A percentile compares a stretch with the other conserved stretches of the same genome.
phyloP scores from a whole-genome alignment of 371 early-diverging fungal species.

The Actinomortierella wolfii region DNA sequence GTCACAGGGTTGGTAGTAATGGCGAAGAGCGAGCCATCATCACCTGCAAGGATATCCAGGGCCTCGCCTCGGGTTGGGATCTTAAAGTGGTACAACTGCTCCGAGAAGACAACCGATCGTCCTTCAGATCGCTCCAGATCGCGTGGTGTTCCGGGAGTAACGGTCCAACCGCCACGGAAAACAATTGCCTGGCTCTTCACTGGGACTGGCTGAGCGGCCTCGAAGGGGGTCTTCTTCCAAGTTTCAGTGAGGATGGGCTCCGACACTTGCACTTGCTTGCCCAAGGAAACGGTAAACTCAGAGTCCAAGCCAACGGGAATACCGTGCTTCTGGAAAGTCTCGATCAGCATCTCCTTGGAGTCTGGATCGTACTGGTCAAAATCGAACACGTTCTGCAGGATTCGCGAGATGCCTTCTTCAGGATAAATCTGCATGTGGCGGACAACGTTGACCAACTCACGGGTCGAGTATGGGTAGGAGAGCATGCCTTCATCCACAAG shows the following conservation, averaged over 20 bases:
- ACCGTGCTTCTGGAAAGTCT: constrained; percentile 79
- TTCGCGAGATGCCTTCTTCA: constrained; percentile 73
- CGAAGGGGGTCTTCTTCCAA: constrained; percentile 55
- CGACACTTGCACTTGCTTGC: constrained; percentile 56
- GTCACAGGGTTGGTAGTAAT: constrained; percentile 75
- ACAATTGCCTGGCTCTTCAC: constrained; percentile 48
- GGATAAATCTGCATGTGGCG: constrained; percentile 79
- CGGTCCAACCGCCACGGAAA: constrained; percentile 64
- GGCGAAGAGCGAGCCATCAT: constrained; percentile 56
- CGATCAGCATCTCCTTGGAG: constrained; percentile 68
- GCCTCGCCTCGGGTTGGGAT: constrained; percentile 76
- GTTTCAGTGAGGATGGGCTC: constrained; percentile 61
- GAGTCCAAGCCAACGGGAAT: constrained; percentile 79
- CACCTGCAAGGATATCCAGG: constrained; percentile 63
- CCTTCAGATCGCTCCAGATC: constrained; percentile 75
- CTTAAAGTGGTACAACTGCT: constrained; percentile 72
- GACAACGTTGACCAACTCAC: constrained; percentile 84
- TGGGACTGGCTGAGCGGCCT: constrained; percentile 34
- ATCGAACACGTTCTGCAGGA: constrained; percentile 84
- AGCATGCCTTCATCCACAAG: constrained; percentile 81
- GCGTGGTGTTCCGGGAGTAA: constrained; percentile 58
- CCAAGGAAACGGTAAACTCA: constrained; percentile 70
- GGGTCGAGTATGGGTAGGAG: constrained; percentile 86
- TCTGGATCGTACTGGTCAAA: constrained; percentile 79
- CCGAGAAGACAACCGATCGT: constrained; percentile 68